These are phyloP conservation scores for Camillea tinctor DNA, from an alignment of 2,329 filamentous ascomycete species.

Conservation along the genomic window DNA sequence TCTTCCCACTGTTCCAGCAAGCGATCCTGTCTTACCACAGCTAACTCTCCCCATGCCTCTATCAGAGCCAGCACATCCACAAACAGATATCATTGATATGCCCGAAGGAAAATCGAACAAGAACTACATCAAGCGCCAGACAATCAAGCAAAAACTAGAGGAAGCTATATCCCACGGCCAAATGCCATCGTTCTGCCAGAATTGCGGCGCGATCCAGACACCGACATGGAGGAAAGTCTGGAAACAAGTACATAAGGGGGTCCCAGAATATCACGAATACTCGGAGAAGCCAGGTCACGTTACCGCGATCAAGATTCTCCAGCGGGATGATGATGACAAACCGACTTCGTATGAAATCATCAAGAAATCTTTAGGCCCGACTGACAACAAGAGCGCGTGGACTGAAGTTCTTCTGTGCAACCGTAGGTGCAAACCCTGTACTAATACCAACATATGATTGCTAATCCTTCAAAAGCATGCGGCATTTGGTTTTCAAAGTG, in stretches of 20 bases:
- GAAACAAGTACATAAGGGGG: slow-evolving; percentile 70
- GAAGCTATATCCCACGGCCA: slow-evolving; percentile 72
- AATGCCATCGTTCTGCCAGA: slow-evolving; percentile 84
- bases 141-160: slow-evolving; percentile 59
- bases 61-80: slow-evolving; percentile 41
- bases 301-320: slow-evolving; percentile 69
- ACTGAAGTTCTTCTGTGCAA: slow-evolving; percentile 82
- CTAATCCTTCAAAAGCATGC: slow-evolving; percentile 58
- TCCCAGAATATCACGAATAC: slow-evolving; percentile 67
- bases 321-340: slow-evolving; percentile 61
- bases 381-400: slow-evolving; percentile 67
- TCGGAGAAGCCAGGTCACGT: slow-evolving; percentile 71
- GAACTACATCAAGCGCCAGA: slow-evolving; percentile 62
- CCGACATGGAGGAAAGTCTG: slow-evolving; percentile 95
- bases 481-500: slow-evolving; percentile 93
- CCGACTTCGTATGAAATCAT: slow-evolving; percentile 69
- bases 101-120: slow-evolving; percentile 52
- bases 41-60: slow-evolving; percentile 33
- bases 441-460: slow-evolving; percentile 14
- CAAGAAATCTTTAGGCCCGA: slow-evolving; percentile 67
- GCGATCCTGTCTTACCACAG: slow-evolving; percentile 41
- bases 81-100: slow-evolving; percentile 40
- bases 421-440: slow-evolving; percentile 51
- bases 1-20: slow-evolving; percentile 42
- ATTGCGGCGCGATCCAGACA: slow-evolving; percentile 94